Evolutionary conservation across 192 early-diverging fungal genomes (phyloP), one percentile per base, ranked within the genome.

Genomic region (Phycomyces blakesleeanus): DNA sequence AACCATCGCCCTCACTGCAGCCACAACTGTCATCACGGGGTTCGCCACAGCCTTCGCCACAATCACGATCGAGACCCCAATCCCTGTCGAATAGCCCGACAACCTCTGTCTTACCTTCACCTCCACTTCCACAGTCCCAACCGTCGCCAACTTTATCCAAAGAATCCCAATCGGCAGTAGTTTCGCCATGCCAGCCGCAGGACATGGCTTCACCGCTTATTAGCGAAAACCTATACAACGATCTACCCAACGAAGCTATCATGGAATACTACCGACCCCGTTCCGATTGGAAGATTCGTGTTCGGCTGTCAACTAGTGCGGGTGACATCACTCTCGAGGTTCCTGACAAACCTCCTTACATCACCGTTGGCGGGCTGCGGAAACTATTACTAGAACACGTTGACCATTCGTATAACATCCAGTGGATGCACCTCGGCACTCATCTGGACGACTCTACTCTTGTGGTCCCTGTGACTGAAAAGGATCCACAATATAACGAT

Each of bases 261-360:
- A 47, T 47, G 44, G 18, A 47, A 18, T 18, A 47, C 44, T 47
- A 47, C 44, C 3, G 18, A n/a, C 44, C 44, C 11, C 18, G 15
- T 14, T 18, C 44, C 15, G 15, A 14, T 2, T 63, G 61, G 51
- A 38, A 9, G 15, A 53, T 63, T 3, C 26, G 21, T 42, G 21
- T 63, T 16, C 50, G 61, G 40, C 15, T 63, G 25, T 63, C 61
- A 22, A 63, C 51, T 8, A 63, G 22, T 42, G 51, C 20, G 14
- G 20, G 40, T 21, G 61, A 63, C 5, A 54, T 54, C 29, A 16
- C 15, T 8, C 22, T 63, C 15, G 37, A 25, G 7, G 39, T 54
- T 4, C 39, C 61, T 25, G 39, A 12, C 6, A n/a, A 40, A 54
- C 22, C 22, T 24, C 61, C 61, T 0, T 63, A 41, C 38, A 40